Percentiles rank a stretch among this genome's conserved stretches.
Evolutionary conservation across 768 basidiomycete species (phyloP).

Genomic region (Strobilomyces confusus): DNA sequence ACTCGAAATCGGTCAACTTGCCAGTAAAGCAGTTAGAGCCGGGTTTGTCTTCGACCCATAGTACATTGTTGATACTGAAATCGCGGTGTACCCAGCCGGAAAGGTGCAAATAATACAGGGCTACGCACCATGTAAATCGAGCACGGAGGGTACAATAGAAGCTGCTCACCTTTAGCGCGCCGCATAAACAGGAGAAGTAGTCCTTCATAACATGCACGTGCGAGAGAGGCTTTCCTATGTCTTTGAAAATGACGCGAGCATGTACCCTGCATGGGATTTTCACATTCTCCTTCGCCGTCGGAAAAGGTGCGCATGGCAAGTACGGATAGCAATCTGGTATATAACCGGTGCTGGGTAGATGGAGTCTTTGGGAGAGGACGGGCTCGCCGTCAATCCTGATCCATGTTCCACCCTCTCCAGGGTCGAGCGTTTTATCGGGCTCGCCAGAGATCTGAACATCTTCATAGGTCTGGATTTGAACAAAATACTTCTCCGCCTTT

Average conservation of each 20-base stretch:
- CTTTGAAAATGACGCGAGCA: background rate
- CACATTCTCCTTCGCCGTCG: background rate
- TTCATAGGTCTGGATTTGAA: background rate
- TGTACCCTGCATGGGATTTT: background rate
- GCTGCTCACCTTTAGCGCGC: background rate
- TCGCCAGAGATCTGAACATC: background rate
- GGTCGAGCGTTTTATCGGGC: background rate
- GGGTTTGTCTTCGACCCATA: background rate
- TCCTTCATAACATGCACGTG: background rate
- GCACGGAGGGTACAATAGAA: no score
- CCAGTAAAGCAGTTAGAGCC: background rate
- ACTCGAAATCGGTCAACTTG: conserved; percentile 14
- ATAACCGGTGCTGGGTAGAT: background rate
- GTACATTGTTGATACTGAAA: background rate
- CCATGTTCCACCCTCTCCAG: background rate
- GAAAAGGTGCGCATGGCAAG: no score
- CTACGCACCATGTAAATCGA: background rate
- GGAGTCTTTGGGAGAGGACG: background rate
- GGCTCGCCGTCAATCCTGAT: background rate
- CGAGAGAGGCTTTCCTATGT: background rate
- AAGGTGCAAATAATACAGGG: background rate
- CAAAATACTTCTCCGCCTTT: background rate
- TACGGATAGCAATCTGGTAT: background rate
- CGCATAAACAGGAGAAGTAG: background rate
- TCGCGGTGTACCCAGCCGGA: background rate